Evolutionary conservation across 306 rosid species (phyloP), one percentile per base, ranked within the genome.

Genomic region (Vigna hirtella): DNA sequence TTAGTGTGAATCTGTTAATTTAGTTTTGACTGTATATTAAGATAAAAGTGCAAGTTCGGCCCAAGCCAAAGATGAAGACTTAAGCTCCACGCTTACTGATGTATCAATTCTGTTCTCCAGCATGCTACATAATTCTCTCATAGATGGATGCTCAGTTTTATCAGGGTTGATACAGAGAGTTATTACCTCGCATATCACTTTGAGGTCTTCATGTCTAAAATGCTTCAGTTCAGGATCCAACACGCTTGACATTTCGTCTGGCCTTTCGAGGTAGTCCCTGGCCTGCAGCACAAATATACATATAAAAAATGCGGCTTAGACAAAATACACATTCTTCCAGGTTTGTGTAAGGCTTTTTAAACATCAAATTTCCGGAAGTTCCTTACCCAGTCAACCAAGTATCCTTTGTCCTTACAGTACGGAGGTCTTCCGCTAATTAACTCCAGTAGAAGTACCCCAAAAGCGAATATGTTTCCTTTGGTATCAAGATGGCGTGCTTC

Each of bases 371-470:
- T 74, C 30, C 26, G 70, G 20, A 58, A 79, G 64, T 71, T 76
- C 48, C 96, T 89, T 80, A 96, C 99, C 99, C 99, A 96, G 67
- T 90, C 99, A 74, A 91, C 91, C 87, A 96, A 89, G 88, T 90
- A 85, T 11, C 96, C 96, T 66, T 89, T 93, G 65, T 84, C 85
- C 85, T 91, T 93, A 78, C 93, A 90, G 82, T 85, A 87, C 43
- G 98, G 96, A 78, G 85, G 97, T 67, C 97, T 82, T 6, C 99
- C 99, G 3, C 98, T 96, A 74, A 96, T 81, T 75, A 96, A 87
- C 83, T 96, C 99, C 70, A 96, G 83, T 50, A 96, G 77, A 66
- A 96, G 93, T 78, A 91, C 86, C 58, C 98, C 99, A 53, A 96
- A 96, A 42, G 98, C 97, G 15, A 86, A 73, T 16, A 93, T 66